Conservation (phyloP, 441 rosid species). For the Kokia cookei region DNA sequence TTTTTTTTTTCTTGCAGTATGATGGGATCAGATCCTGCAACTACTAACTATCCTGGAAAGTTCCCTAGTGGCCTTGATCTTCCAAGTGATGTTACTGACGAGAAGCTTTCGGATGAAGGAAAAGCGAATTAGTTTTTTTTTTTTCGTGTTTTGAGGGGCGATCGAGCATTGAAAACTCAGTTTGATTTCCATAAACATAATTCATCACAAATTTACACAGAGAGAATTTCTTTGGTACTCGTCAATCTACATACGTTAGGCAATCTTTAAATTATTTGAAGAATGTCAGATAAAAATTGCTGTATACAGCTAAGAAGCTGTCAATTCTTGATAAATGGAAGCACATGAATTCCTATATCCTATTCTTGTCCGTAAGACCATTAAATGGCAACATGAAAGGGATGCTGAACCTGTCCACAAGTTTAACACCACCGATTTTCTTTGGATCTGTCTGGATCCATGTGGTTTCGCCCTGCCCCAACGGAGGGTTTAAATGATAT, state of each 20-base stretch:
- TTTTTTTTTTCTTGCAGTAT: constrained; percentile 25
- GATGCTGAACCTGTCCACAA: background rate
- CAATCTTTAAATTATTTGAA: background rate
- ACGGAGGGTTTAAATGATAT: background rate
- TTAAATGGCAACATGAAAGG: background rate
- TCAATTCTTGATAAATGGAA: constrained; percentile 1
- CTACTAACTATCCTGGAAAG: constrained; percentile 65
- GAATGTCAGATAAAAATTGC: background rate
- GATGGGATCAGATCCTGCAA: constrained; percentile 45
- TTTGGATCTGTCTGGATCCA: background rate
- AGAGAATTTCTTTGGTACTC: background rate
- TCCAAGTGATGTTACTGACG: constrained; percentile 49
- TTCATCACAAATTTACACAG: background rate
- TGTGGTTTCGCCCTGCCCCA: background rate
- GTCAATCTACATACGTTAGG: background rate
- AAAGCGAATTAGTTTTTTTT: background rate
- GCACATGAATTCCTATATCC: background rate
- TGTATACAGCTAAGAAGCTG: background rate
- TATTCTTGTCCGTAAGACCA: background rate
- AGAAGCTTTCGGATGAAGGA: constrained; percentile 22
- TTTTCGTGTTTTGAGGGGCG: background rate
- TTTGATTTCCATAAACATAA: background rate
- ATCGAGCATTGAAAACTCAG: background rate
- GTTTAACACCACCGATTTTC: background rate
- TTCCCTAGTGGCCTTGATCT: constrained; percentile 54